Percentiles rank a stretch among this genome's conserved stretches.
phyloP scores from a whole-genome alignment of 805 yeast genomes.

The Ogataea minuta region DNA sequence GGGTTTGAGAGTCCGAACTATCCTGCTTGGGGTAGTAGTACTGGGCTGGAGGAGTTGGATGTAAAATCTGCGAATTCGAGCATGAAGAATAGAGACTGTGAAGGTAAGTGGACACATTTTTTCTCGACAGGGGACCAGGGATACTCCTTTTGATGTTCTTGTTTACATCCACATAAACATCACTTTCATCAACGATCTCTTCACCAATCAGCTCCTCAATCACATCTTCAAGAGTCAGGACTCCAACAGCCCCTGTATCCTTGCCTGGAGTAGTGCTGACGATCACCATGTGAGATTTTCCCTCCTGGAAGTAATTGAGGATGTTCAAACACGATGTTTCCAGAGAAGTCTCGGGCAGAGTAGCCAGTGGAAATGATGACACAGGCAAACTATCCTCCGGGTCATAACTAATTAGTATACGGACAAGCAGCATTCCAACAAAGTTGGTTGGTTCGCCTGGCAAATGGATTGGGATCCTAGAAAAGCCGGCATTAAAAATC shows the following conservation, averaged over 20 bases:
- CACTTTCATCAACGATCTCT: conserved; percentile 95
- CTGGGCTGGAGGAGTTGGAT: conserved; percentile 10
- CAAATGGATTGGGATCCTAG: conserved; percentile 89
- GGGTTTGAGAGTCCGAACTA: conserved; percentile 14
- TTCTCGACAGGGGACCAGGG: conserved; percentile 73
- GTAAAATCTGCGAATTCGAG: conserved; percentile 11
- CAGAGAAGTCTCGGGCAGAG: conserved; percentile 89
- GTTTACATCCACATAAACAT: conserved; percentile 88
- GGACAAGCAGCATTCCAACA: conserved; percentile 91
- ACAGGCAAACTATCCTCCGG: conserved; percentile 95
- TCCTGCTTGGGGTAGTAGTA: conserved; percentile 19
- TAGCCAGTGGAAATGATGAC: conserved; percentile 90
- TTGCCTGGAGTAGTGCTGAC: conserved; percentile 85
- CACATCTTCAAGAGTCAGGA: conserved; percentile 93
- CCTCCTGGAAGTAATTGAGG: conserved; percentile 94
- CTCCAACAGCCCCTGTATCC: conserved; percentile 79
- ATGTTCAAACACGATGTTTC: conserved; percentile 93
- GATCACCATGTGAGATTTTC: conserved; percentile 95
- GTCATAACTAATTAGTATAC: conserved; percentile 90
- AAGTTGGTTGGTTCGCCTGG: conserved; percentile 89
- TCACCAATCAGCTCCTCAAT: conserved; percentile 97
- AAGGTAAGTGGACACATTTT: conserved; percentile 66
- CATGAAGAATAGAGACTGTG: conserved; percentile 50
- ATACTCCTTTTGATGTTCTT: conserved; percentile 75
- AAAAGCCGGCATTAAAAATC: conserved; percentile 90